Base-by-base conservation (phyloP, 257 asterid genomes). In the Solanum tarapatanum region DNA sequence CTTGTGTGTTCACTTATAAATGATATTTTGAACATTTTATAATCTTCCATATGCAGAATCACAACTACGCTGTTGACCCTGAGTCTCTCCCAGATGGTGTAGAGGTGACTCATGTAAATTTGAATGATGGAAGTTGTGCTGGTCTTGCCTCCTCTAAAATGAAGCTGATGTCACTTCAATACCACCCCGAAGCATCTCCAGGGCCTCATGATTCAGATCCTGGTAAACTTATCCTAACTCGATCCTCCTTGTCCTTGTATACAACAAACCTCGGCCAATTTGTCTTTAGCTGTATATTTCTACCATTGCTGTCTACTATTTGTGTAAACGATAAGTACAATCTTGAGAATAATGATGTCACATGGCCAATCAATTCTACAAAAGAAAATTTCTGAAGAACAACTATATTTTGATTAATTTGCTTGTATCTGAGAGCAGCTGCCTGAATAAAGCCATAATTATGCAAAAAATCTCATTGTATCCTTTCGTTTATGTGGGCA, bases 141-240 rank as follows among this genome's bases (percentile, higher is more conserved):
- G 99, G 99, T 87, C 98, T 97, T 87, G 96, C 99, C 8, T 97
- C 91, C 87, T 60, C 96, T 58, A 90, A 92, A 89, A 92, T 87
- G 80, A 97, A 93, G 93, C 98, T 97, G 90, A 93, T 97, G 95
- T 95, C 99, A 8, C 96, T 97, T 84, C 99, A 97, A 82, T 97
- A 95, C 89, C 99, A 85, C 23, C 87, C 87, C 21, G 99, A 97
- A 91, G 99, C 99, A 87, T 97, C 99, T 82, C 99, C 99, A 30
- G 99, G 99, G 73, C 99, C 99, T 77, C 93, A 91, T 76, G 93
- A 91, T 73, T 91, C 93, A 36, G 93, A 91, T 89, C 86, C 88
- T 69, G 91, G 93, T 91, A 88, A 87, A 55, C 84, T 26, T 72
- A 60, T 75, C 43, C 74, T 82, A 28, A 55, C 86, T 79, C 24